Evolutionary conservation across 257 asterid genomes (phyloP).

Genomic region (Leonotis leonurus): DNA sequence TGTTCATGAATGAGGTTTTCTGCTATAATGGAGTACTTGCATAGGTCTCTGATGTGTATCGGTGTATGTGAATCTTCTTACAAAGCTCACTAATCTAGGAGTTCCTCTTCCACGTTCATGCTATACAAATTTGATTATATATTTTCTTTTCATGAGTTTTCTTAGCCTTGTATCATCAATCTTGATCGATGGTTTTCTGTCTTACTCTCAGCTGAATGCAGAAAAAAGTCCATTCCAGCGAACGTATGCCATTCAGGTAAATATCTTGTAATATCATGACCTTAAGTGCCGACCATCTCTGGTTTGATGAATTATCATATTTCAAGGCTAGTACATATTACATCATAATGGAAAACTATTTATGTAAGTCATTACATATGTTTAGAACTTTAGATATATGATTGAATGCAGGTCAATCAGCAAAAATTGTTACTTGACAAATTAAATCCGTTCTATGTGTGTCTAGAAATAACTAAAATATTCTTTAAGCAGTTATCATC

Average conservation of each 20-base stretch:
- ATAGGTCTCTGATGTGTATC: neutral
- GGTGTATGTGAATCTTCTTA: neutral
- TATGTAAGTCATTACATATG: neutral
- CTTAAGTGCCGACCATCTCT: neutral
- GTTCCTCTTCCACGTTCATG: conserved; percentile 2
- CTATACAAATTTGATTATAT: neutral
- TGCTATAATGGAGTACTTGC: neutral
- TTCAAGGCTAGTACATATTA: neutral
- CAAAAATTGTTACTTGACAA: neutral
- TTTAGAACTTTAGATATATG: neutral
- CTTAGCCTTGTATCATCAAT: neutral
- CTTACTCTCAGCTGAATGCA: conserved; percentile 73
- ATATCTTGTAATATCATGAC: neutral
- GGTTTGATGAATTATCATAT: neutral
- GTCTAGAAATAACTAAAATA: neutral
- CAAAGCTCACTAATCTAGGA: neutral
- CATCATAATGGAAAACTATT: neutral
- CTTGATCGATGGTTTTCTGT: conserved; percentile 9
- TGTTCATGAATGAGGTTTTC: no score
- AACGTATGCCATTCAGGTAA: conserved; percentile 93
- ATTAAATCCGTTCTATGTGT: neutral
- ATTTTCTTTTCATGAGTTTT: neutral
- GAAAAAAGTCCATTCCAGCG: conserved; percentile 98
- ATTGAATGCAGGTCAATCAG: neutral
- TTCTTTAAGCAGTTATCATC: neutral